Base-by-base conservation (phyloP, 441 rosid species). In the Croton setiger region DNA sequence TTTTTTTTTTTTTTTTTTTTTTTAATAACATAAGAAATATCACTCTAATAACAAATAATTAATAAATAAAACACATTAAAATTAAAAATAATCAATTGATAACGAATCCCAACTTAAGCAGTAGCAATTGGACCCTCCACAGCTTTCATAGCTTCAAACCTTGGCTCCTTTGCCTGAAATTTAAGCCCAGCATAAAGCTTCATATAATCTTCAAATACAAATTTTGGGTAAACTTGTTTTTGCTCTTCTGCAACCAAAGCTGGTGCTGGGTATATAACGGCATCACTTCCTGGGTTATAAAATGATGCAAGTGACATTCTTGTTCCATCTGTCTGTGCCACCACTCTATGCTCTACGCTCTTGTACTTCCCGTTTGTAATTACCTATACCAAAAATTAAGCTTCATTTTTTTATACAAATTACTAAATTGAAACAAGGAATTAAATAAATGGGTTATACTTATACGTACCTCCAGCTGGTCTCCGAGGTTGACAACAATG, bases 241-340 rank as follows among this genome's bases (percentile, higher is more conserved):
- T 81, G 74, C 71, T 81, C 81, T 60, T 82, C 81, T 14, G 68
- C 75, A 53, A 91, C 64, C 71, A 94, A 62, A 31, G 77, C 73
- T 0, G 96, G 91, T 0, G 98, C 97, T 6, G 98, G 98, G n/a
- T 76, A 88, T 57, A 94, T 92, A 0, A 91, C 83, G 0, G 98
- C 92, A 43, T 88, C 96, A 0, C 86, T 83, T 52, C 98, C 98
- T 0, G 99, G 99, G 75, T 92, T 94, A 76, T 91, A 94, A 82
- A 94, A 94, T 3, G 99, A 92, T 12, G 99, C 98, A 10, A 94
- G 53, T 8, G 99, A 94, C 99, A 94, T 94, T 63, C 98, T 69
- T 14, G 81, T 76, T 0, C 97, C 98, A 7, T 85, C 81, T 1
- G 93, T 81, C 51, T 90, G 97, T 15, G 97, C 82, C 7, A 92